Evolutionary conservation across 495 filamentous ascomycete species (phyloP).

Genomic region (Chaetomium tenue): DNA sequence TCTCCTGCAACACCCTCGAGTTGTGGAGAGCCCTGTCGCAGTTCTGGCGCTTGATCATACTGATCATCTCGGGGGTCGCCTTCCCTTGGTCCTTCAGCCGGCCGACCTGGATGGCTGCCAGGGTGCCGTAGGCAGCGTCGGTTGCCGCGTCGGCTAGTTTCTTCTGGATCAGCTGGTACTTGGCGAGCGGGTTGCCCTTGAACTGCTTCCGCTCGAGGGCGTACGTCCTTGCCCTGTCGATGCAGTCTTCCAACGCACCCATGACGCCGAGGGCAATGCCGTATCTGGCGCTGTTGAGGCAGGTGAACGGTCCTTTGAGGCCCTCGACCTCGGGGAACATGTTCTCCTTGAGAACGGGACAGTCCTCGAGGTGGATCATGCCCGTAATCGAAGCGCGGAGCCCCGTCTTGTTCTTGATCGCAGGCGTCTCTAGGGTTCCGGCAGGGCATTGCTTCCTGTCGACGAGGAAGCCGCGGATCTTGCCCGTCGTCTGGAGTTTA

Average conservation of each 20-base stretch:
- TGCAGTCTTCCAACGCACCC: conserved; percentile 89
- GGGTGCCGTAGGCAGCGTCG: conserved; percentile 82
- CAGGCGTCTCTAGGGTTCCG: conserved; percentile 86
- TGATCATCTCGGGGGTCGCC: conserved; percentile 92
- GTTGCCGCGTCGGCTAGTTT: conserved; percentile 91
- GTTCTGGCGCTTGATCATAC: conserved; percentile 97
- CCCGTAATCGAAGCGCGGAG: conserved; percentile 91
- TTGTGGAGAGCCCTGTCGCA: conserved; percentile 86
- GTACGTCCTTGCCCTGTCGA: conserved; percentile 76
- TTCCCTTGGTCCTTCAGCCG: conserved; percentile 89
- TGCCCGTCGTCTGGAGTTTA: conserved; percentile 82
- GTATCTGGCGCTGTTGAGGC: conserved; percentile 86
- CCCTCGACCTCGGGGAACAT: conserved; percentile 94
- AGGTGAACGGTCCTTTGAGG: conserved; percentile 84
- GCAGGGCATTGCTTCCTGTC: conserved; percentile 78
- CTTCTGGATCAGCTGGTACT: conserved; percentile 98
- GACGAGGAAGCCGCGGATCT: conserved; percentile 92
- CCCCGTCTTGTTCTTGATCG: conserved; percentile 93
- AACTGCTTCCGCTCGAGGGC: conserved; percentile 92
- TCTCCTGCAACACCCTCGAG: conserved; percentile 79
- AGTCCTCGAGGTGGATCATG: conserved; percentile 93
- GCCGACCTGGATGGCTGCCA: conserved; percentile 86
- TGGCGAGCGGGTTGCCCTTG: conserved; percentile 91
- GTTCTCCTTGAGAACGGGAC: conserved; percentile 83
- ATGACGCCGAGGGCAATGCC: conserved; percentile 94